These are phyloP conservation scores for Lipomyces yamanashiensis DNA, from an alignment of 805 yeast genomes.

Conservation along the genomic window DNA sequence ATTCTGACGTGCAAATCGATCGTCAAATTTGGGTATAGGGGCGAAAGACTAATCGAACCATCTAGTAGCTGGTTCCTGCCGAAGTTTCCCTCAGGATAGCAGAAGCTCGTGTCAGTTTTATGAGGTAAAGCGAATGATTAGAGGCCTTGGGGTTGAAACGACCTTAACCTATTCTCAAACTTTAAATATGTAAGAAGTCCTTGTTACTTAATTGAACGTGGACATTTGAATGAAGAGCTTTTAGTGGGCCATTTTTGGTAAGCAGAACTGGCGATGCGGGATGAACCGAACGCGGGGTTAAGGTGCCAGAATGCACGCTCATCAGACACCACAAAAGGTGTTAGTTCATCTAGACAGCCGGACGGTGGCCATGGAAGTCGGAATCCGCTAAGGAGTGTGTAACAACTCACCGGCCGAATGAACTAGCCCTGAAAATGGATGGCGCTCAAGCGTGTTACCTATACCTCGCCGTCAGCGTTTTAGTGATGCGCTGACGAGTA, in stretches of 20 bases:
- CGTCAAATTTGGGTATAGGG: slow-evolving; percentile 54
- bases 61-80: slow-evolving; percentile 54
- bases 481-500: slow-evolving; percentile 49
- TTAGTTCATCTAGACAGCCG: slow-evolving; percentile 49
- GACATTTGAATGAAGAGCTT: slow-evolving; percentile 52
- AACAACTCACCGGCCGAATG: slow-evolving; percentile 56
- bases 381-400: slow-evolving; percentile 53
- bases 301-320: slow-evolving; percentile 52
- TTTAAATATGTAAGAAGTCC: slow-evolving; percentile 52
- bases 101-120: slow-evolving; percentile 52
- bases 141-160: slow-evolving; percentile 49
- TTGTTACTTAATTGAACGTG: slow-evolving; percentile 51
- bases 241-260: slow-evolving; percentile 55
- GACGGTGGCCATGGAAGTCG: slow-evolving; percentile 60
- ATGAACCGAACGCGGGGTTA: slow-evolving; percentile 51
- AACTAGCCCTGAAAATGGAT: slow-evolving; percentile 49
- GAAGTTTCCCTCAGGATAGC: slow-evolving; percentile 53
- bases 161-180: slow-evolving; percentile 48
- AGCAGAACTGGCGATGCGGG: slow-evolving; percentile 56
- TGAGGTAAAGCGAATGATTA: slow-evolving; percentile 52
- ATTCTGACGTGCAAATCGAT: slow-evolving; percentile 53
- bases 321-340: slow-evolving; percentile 50
- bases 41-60: slow-evolving; percentile 53
- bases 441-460: slow-evolving; percentile 51
- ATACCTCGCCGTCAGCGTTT: slow-evolving; percentile 50